These are phyloP conservation scores for Cucumis sativus DNA, from an alignment of 306 rosid genomes.

Conservation along the genomic window Cucumber_9930_V3 NC_026661.2:645501-646000, in stretches of 20 bases:
- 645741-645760: background rate
- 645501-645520: constrained; percentile 1
- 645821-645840: background rate
- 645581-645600: background rate
- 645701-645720: background rate
- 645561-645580: background rate
- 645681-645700: background rate
- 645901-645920: constrained; percentile 1
- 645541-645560: constrained; percentile 4
- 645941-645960: background rate
- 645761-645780: background rate
- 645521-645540: constrained; percentile 4
- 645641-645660: background rate
- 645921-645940: background rate
- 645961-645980: background rate
- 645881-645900: background rate
- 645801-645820: background rate
- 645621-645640: constrained; percentile 4
- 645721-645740: background rate
- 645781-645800: background rate
- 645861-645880: background rate
- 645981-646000: background rate
- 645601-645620: background rate
- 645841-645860: background rate
- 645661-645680: background rate